These are phyloP conservation scores for Fraxinus pennsylvanica DNA, from an alignment of 257 asterid species.

Conservation along the genomic window DNA sequence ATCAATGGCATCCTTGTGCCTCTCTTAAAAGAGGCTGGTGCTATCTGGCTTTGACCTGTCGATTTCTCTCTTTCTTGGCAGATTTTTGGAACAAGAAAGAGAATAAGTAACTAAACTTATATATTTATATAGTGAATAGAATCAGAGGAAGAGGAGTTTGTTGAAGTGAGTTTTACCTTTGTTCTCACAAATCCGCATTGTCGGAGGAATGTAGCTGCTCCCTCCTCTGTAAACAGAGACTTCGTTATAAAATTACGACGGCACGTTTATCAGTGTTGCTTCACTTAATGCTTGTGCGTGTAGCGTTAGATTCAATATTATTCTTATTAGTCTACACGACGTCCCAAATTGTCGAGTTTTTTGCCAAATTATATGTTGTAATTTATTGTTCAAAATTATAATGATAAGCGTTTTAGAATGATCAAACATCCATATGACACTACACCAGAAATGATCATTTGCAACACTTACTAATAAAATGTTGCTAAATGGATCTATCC, in stretches of 20 bases:
- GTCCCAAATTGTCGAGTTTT: no score
- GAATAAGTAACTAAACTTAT: neutral
- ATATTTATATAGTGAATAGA: neutral
- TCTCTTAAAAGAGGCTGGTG: slow-evolving; percentile 59
- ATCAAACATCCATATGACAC: no score
- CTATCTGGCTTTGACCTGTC: slow-evolving; percentile 45
- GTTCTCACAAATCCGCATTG: neutral
- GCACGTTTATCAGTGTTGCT: neutral
- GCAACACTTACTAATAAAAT: no score
- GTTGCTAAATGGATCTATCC: no score
- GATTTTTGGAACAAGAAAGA: neutral
- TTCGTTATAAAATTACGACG: neutral
- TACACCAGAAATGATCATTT: no score
- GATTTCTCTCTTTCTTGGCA: neutral
- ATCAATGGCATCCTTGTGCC: slow-evolving; percentile 50
- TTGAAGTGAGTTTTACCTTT: neutral
- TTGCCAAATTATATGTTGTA: no score
- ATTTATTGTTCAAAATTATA: no score
- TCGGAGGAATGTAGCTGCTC: neutral
- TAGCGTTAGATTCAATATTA: neutral
- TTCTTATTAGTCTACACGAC: neutral
- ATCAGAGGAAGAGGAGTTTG: neutral
- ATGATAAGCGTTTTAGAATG: no score
- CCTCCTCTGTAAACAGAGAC: neutral
- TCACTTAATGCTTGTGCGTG: neutral